Conservation (phyloP, 306 rosid genomes). For the Trifolium subterraneum region DNA sequence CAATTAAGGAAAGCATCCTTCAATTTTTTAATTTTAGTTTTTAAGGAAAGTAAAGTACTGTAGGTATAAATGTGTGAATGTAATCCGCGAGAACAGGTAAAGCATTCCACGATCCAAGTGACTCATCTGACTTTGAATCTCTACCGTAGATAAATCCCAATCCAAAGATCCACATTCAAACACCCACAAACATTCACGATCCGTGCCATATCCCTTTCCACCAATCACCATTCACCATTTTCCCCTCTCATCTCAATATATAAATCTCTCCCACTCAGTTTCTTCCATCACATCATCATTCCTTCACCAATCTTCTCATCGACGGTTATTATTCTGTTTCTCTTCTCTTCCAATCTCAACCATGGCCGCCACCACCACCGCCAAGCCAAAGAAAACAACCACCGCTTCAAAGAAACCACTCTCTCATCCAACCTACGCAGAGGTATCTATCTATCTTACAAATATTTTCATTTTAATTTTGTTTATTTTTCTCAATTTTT, state of each 20-base stretch:
- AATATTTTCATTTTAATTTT: not conserved
- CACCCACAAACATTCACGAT: conserved; percentile 38
- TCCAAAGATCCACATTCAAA: conserved; percentile 71
- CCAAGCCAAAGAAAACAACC: conserved; percentile 45
- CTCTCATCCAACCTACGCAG: conserved; percentile 72
- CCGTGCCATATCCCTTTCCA: conserved; percentile 43
- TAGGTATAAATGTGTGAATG: not conserved
- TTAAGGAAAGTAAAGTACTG: not conserved
- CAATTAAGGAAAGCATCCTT: too few relatives aligned
- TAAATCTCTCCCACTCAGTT: not conserved
- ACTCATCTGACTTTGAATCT: conserved; percentile 9
- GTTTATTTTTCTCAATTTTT: fast-evolving
- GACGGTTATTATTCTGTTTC: not conserved
- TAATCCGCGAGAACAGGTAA: too few relatives aligned
- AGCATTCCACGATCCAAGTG: conserved; percentile 36
- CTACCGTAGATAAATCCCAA: conserved; percentile 56
- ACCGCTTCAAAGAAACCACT: conserved; percentile 38
- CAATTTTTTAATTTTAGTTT: too few relatives aligned
- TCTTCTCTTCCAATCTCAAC: not conserved
- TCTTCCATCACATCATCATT: not conserved
- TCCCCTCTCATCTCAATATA: conserved; percentile 39
- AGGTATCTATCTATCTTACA: conserved; percentile 56
- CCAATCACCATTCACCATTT: conserved; percentile 64
- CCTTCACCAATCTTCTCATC: too few relatives aligned
- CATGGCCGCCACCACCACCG: conserved; percentile 38